A percentile compares a stretch with the other conserved stretches of the same genome.
Conservation (phyloP, 257 asterid species). For the Linderniella brevidens region DNA sequence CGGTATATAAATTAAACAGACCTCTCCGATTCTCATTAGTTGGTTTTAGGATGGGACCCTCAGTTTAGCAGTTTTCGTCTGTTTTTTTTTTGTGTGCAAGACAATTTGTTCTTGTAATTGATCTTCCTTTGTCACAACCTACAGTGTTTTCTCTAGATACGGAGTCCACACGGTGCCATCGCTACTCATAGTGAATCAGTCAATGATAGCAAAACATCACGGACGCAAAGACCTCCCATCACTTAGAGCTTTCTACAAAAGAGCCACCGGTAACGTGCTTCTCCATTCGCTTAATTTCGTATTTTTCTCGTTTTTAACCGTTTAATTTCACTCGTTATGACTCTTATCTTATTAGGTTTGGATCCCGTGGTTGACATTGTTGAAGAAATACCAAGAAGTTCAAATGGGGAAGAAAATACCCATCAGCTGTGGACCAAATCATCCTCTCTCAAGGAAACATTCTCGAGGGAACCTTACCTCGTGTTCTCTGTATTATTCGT, state of each 20-base stretch:
- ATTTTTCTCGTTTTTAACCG: neutral
- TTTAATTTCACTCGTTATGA: neutral
- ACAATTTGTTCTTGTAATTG: neutral
- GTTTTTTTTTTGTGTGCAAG: neutral
- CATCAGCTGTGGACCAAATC: conserved; percentile 15
- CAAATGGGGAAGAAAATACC: conserved; percentile 8
- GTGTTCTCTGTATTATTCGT: conserved; percentile 30
- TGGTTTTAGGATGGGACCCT: no score
- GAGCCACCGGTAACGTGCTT: conserved; percentile 39
- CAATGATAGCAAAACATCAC: conserved; percentile 25
- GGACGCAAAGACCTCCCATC: conserved; percentile 50
- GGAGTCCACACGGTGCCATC: conserved; percentile 79
- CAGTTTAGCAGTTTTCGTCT: neutral
- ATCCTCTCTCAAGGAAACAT: conserved; percentile 20
- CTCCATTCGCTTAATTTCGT: neutral
- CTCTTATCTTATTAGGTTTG: conserved; percentile 20
- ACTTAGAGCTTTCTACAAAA: conserved; percentile 37
- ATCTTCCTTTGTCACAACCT: neutral
- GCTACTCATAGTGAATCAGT: conserved; percentile 42
- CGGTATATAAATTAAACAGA: no score
- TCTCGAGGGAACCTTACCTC: conserved; percentile 34
- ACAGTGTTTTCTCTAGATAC: conserved; percentile 63
- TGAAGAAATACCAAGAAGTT: conserved; percentile 16
- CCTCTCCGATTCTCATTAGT: no score
- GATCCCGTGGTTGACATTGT: conserved; percentile 20